Base-by-base conservation (phyloP, 1,284 basidiomycete genomes). In the Fereydounia khargensis region DNA sequence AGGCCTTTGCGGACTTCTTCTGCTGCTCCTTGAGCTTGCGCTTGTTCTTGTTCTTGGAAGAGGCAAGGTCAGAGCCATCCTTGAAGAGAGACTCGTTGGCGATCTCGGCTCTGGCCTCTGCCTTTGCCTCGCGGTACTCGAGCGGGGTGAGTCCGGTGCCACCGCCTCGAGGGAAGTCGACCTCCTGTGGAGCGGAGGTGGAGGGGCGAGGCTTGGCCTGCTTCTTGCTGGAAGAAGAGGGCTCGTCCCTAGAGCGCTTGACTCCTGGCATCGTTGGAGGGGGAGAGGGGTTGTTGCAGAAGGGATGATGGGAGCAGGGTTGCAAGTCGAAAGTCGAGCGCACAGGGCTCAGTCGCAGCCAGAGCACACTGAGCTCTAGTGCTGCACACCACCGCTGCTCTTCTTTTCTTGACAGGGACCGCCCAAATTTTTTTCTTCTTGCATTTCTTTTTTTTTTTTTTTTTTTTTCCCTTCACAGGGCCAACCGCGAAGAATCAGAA, bases 91-190 rank as follows among this genome's bases (percentile, higher is more conserved):
- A 78, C 64, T 91, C 88, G 31, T 83, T 49, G 41, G 55, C 48
- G 14, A 90, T 83, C 74, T 96, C 91, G 70, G 84, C 84, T 9
- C 84, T 79, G 4, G 85, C 94, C 76, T 97, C 92, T 17, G 86
- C 85, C 44, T 86, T 83, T 21, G 89, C 84, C 51, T 86, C 80
- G 74, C 92, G 90, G 56, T 91, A 86, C 77, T 98, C 92, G n/a
- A 91, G 79, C 21, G 90, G 86, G 22, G 92, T 95, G 62, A 95
- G 83, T 28, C 80, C 76, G 4, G 80, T 78, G 30, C 82, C 82
- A n/a, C 82, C 82, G 16, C 94, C 95, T 68, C 95, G 84, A 35
- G 92, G 92, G 77, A 97, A 98, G 78, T 96, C 91, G 50, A 91
- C 83, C 39, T 61, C 55, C 21, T 67, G 63, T 5, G 63, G 30